These are phyloP conservation scores for Nadsonia fulvescens DNA, from an alignment of 805 yeast genomes.

Conservation along the genomic window DNA sequence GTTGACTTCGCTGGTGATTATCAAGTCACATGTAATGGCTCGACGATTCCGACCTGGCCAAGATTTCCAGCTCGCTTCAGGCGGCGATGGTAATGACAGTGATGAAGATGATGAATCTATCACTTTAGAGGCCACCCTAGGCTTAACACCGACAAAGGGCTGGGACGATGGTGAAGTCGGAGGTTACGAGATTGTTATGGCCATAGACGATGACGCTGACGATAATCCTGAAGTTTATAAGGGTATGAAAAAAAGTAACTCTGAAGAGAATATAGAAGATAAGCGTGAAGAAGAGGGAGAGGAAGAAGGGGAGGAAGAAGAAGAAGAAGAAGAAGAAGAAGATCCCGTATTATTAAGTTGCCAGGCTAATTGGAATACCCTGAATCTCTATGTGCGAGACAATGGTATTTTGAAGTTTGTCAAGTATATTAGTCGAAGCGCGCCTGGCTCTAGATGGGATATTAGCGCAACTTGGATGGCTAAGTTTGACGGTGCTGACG, in stretches of 20 bases:
- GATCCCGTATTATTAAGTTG: slow-evolving; percentile 62
- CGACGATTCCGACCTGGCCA: slow-evolving; percentile 90
- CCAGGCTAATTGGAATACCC: slow-evolving; percentile 70
- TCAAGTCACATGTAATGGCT: slow-evolving; percentile 49
- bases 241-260: slow-evolving; percentile 23
- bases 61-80: slow-evolving; percentile 82
- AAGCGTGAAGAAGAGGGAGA: slow-evolving; percentile 51
- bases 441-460: slow-evolving; percentile 91
- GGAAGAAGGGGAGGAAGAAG: slow-evolving; percentile 23
- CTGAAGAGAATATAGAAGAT: slow-evolving; percentile 27
- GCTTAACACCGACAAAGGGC: slow-evolving; percentile 61
- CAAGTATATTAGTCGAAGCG: slow-evolving; percentile 75
- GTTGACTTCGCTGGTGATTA: slow-evolving; percentile 40
- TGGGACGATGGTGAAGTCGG: slow-evolving; percentile 86
- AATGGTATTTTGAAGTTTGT: slow-evolving; percentile 76
- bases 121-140: slow-evolving; percentile 61
- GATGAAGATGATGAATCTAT: slow-evolving; percentile 25
- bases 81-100: slow-evolving; percentile 11
- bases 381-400: slow-evolving; percentile 66
- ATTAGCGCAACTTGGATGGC: slow-evolving; percentile 66
- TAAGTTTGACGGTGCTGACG: slow-evolving; percentile 27
- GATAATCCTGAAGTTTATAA: slow-evolving; percentile 74
- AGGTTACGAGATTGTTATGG: slow-evolving; percentile 87
- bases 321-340: slow-evolving; percentile 36
- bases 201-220: slow-evolving; percentile 25